A percentile compares a stretch with the other conserved stretches of the same genome.
phyloP scores from a whole-genome alignment of 352 stramenopile species.

The Pythium volutum region DNA sequence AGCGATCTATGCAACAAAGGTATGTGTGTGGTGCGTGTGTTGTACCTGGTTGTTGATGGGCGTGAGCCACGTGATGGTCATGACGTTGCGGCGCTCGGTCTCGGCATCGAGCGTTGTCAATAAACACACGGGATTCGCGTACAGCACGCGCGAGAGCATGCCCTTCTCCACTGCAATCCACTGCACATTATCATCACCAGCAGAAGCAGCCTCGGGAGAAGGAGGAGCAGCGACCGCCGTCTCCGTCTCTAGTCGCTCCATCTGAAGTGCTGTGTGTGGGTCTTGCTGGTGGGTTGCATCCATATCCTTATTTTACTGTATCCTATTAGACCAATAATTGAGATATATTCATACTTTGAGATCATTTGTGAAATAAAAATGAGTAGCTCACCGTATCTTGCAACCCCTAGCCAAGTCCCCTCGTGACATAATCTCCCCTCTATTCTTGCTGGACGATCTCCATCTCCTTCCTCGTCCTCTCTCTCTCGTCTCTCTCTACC shows the following conservation, averaged over 20 bases:
- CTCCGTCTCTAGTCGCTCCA: too few relatives aligned
- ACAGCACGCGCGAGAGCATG: slow-evolving; percentile 79
- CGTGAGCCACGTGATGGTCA: slow-evolving; percentile 88
- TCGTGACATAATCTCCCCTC: neutral
- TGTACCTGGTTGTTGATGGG: slow-evolving; percentile 77
- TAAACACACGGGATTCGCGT: slow-evolving; percentile 79
- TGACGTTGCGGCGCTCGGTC: slow-evolving; percentile 43
- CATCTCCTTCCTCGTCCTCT: neutral
- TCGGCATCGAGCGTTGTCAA: slow-evolving; percentile 40
- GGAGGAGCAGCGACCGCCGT: too few relatives aligned
- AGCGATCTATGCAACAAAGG: neutral
- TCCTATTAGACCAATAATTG: too few relatives aligned
- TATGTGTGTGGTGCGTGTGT: neutral
- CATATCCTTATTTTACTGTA: neutral
- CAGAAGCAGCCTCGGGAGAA: too few relatives aligned
- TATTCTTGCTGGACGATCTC: neutral
- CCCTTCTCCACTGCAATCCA: slow-evolving; percentile 60
- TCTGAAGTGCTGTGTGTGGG: too few relatives aligned
- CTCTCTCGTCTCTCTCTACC: neutral
- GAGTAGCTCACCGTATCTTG: neutral
- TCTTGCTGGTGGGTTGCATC: too few relatives aligned
- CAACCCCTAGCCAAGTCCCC: neutral
- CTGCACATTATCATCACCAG: neutral
- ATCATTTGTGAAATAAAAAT: neutral
- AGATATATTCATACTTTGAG: neutral